Evolutionary conservation across 805 yeast species (phyloP).

Genomic region (Starmerella potacharoeniae): DNA sequence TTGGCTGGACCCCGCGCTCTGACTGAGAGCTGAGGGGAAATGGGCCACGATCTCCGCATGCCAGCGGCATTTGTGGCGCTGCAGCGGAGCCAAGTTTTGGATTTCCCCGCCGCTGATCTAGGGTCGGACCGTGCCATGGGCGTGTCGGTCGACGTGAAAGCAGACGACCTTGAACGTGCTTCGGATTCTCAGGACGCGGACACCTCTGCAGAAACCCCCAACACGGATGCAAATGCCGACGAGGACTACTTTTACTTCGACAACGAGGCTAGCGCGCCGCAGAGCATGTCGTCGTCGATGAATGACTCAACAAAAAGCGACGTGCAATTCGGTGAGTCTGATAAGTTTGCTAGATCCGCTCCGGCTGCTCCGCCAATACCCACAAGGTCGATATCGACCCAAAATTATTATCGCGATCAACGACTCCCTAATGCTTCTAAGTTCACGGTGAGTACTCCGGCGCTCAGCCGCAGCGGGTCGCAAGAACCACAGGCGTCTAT

Average conservation of each 20-base stretch:
- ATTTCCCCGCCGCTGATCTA: background rate
- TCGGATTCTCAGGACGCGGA: conserved; percentile 1
- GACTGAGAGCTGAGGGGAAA: conserved; percentile 1
- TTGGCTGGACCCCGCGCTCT: background rate
- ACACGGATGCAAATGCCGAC: background rate
- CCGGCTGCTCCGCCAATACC: background rate
- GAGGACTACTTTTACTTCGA: conserved; percentile 7
- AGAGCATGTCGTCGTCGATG: background rate
- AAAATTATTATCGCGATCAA: background rate
- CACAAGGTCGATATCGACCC: background rate
- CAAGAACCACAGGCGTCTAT: background rate
- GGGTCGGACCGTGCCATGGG: background rate
- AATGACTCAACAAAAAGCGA: background rate
- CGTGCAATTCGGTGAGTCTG: background rate
- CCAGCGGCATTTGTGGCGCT: conserved; percentile 25
- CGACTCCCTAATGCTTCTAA: background rate
- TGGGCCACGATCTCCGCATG: conserved; percentile 23
- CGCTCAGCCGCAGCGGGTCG: background rate
- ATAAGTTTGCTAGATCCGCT: background rate
- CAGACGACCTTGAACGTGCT: background rate
- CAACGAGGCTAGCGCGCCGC: background rate
- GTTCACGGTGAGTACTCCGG: background rate
- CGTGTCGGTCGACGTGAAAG: background rate
- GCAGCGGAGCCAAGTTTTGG: conserved; percentile 10
- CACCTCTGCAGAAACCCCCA: background rate